Conservation (phyloP, 1,284 basidiomycete species). For the Melampsora abietis-canadensis region DNA sequence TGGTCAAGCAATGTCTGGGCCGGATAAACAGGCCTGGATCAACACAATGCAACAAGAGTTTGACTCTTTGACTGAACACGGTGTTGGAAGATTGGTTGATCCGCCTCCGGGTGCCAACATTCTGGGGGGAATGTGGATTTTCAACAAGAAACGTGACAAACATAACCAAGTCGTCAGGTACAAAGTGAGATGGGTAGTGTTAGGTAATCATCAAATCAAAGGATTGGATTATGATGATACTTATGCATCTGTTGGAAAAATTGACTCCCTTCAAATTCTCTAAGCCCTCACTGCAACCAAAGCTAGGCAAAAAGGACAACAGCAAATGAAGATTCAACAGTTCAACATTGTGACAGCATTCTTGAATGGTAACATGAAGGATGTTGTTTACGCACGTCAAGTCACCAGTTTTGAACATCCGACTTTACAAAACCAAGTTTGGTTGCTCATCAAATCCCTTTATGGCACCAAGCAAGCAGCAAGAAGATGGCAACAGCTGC, state of each 20-base stretch:
- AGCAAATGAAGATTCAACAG: background rate
- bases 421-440: background rate
- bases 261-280: background rate
- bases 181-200: background rate
- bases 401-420: background rate
- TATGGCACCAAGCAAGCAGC: constrained; percentile 8
- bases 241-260: background rate
- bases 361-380: background rate
- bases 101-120: background rate
- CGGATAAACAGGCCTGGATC: background rate
- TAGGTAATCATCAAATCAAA: constrained; percentile 19
- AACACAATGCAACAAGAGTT: background rate
- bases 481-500: background rate
- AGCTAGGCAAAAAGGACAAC: background rate
- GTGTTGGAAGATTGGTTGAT: background rate
- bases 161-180: background rate
- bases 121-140: background rate
- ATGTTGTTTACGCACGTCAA: background rate
- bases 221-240: no score
- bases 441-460: constrained; percentile 6
- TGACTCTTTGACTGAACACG: background rate
- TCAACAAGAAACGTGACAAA: background rate
- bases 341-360: background rate
- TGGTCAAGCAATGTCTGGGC: background rate
- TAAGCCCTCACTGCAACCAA: background rate